Base-by-base conservation (phyloP, 805 yeast genomes). In the Phaffomyces thermotolerans region DNA sequence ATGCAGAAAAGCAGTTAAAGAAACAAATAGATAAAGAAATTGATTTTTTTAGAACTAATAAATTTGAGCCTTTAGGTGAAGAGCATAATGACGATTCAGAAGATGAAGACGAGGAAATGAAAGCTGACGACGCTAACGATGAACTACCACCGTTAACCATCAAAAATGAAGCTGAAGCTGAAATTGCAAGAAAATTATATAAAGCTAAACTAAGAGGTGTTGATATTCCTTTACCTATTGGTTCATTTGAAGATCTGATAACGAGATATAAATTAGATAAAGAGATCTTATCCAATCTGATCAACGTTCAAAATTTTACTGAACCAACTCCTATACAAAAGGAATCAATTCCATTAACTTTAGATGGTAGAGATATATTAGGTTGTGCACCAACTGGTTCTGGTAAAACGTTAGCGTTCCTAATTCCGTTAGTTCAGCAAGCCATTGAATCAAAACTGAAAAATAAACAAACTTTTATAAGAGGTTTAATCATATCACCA, bases 301-400 rank as follows among this genome's bases (percentile, higher is more conserved):
- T 81, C 18, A 75, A 76, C 10, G 34, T 43, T n/a, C 75, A 81
- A 37, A 84, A 79, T 41, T 90, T 90, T 57, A 75, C 79, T 1
- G 85, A 80, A 49, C 98, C 99, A 6, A 91, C 99, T 0, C 81
- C 97, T 4, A 86, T 93, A 54, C 99, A 93, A 65, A 76, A 88
- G 48, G 97, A 93, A 62, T 79, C 89, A 2, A 80, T 93, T 35
- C 97, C 99, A 2, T 68, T 79, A 9, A 65, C 86, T 13, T 65
- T 88, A 42, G 71, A 76, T 42, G 73, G 70, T 25, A 75, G 95
- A 46, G 97, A 91, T 59, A 60, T 93, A 30, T 69, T 93, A 36
- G 95, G 95, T 1, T 87, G 96, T 71, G 97, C 98, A 0, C 98
- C 98, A 38, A 93, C 99, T 1, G 99, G 99, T 54, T 88, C 97